Evolutionary conservation across 2,329 filamentous ascomycete species (phyloP).

Genomic region (Aspergillus oerlinghausenensis): DNA sequence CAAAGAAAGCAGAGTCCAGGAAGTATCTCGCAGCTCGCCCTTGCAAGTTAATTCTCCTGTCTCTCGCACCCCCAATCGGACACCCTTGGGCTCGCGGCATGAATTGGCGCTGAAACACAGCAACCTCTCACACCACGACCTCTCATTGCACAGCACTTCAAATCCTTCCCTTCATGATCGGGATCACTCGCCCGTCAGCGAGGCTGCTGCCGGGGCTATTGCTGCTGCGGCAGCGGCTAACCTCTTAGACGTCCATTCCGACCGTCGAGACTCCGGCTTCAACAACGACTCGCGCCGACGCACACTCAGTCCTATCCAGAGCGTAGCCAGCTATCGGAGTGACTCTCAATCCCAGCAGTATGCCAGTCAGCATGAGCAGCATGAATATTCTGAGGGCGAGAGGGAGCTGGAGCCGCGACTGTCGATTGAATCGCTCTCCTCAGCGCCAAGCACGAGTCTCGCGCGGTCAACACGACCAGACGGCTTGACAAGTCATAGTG

Average conservation of each 20-base stretch:
- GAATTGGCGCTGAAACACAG: constrained; percentile 64
- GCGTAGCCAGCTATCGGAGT: constrained; percentile 80
- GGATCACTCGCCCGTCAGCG: constrained; percentile 25
- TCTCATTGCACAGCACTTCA: constrained; percentile 43
- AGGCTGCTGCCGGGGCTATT: constrained; percentile 35
- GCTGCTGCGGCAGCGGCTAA: constrained; percentile 38
- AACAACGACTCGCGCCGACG: constrained; percentile 62
- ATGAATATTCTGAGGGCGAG: constrained; percentile 58
- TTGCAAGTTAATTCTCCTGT: constrained; percentile 53
- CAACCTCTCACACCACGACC: constrained; percentile 50
- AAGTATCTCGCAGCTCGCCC: constrained; percentile 58
- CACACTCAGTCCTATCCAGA: constrained; percentile 83
- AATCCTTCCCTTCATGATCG: constrained; percentile 44
- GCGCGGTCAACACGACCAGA: constrained; percentile 52
- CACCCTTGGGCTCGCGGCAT: constrained; percentile 44
- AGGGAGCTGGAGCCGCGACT: constrained; percentile 43
- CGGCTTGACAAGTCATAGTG: constrained; percentile 47
- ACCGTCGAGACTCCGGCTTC: constrained; percentile 49
- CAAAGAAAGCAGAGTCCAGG: constrained; percentile 56
- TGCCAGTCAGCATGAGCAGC: constrained; percentile 50
- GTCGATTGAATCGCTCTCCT: constrained; percentile 57
- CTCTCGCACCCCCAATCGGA: constrained; percentile 58
- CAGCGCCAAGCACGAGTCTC: constrained; percentile 55
- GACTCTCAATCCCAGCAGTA: constrained; percentile 60
- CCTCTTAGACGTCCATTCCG: constrained; percentile 37